Evolutionary conservation across 768 basidiomycete species (phyloP), one percentile per base, ranked within the genome.

Genomic region (Udeniomyces megalosporus): DNA sequence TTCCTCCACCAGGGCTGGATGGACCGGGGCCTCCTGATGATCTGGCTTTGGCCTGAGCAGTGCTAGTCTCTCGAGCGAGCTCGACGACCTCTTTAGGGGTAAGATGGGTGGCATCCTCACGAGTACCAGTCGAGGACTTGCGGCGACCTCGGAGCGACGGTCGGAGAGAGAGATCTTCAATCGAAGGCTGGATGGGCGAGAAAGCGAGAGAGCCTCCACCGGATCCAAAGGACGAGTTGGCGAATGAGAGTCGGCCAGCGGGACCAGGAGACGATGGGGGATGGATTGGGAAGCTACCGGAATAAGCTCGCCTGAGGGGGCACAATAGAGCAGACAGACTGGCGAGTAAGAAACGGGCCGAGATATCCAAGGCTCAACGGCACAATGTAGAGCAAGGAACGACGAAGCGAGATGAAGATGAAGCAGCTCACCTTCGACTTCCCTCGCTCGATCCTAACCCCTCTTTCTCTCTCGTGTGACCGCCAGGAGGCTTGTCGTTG

Each of bases 11-110:
- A 14, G 12, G 7, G 28, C 28, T 14, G 28, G 34, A 49, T 11
- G 24, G n/a, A 22, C 32, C 31, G 31, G 60, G 44, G n/a, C 24
- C 59, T 49, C 34, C 53, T 14, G 11, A 49, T n/a, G 34, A 24
- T 10, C 32, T 20, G 29, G 45, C 35, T 22, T 42, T 42, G 55
- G 38, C 45, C n/a, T 62, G 54, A 38, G 51, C 61, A 22, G 20
- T 28, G 6, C 34, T 42, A 17, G 61, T 62, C 7, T 44, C 44
- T n/a, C 61, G 29, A 7, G 61, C 61, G 35, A 62, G 53, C 20
- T 62, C 61, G 61, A 62, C 61, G 12, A 62, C 61, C 26, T 62
- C 61, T 20, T 54, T 7, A 3, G 61, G 61, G 2, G 61, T 62
- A 15, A 62, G 54, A 3, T 62, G 47, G 11, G 28, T 24, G 1